A percentile compares a stretch with the other conserved stretches of the same genome.
These are phyloP conservation scores for Trichomonascaceae sp. DNA, from an alignment of 1,139 yeast genomes.

Conservation along the genomic window DNA sequence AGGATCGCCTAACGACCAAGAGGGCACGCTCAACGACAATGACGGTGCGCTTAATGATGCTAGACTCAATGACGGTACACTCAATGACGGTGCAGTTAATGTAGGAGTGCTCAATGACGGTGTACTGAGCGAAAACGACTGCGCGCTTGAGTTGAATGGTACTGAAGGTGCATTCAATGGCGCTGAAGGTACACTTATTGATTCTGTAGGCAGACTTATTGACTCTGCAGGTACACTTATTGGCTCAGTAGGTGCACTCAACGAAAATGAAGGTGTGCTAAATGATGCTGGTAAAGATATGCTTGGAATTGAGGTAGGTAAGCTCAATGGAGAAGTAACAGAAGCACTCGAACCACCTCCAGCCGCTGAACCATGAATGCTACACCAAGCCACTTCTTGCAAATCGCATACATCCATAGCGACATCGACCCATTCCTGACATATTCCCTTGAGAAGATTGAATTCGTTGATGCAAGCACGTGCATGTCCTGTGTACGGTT, in stretches of 20 bases:
- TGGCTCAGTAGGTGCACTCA: not conserved
- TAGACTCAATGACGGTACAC: not conserved
- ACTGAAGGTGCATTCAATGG: not conserved
- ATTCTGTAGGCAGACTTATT: no score
- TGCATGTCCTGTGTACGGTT: not conserved
- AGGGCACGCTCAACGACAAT: not conserved
- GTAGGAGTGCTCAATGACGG: not conserved
- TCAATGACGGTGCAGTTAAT: not conserved
- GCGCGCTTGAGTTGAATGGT: not conserved
- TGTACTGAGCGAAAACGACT: not conserved
- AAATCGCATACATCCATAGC: not conserved
- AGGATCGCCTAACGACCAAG: not conserved
- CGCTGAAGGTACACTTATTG: not conserved
- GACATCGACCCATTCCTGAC: not conserved
- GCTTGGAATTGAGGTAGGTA: not conserved
- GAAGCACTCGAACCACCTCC: not conserved
- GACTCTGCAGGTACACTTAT: no score
- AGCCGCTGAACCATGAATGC: not conserved
- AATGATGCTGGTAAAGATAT: not conserved
- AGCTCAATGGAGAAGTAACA: not conserved
- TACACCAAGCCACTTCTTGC: not conserved
- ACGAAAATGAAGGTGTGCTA: not conserved
- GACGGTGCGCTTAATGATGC: not conserved
- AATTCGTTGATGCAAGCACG: not conserved
- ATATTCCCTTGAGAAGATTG: not conserved